Percentiles rank a stretch among this genome's conserved stretches.
phyloP scores from a whole-genome alignment of 2,329 filamentous ascomycete species.

The Pseudogymnoascus destructans region DNA sequence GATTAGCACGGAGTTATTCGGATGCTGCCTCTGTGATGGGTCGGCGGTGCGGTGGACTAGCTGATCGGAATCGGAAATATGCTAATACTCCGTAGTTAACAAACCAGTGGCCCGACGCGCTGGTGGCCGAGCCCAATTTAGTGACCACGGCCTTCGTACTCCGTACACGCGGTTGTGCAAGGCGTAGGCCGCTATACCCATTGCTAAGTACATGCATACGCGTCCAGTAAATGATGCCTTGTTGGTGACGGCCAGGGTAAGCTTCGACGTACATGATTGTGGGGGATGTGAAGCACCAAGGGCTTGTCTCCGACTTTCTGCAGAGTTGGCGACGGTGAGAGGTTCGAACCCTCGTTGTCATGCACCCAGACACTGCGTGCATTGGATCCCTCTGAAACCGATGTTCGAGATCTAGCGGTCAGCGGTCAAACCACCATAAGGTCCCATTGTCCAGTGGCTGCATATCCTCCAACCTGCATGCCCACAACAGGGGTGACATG shows the following conservation, averaged over 20 bases:
- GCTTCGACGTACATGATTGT: not conserved
- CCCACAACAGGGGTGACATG: not conserved
- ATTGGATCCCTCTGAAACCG: not conserved
- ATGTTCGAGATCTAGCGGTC: not conserved
- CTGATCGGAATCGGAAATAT: not conserved
- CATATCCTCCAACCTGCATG: not conserved
- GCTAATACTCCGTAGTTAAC: not conserved
- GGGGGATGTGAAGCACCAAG: not conserved
- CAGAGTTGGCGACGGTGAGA: constrained; percentile 3
- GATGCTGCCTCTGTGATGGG: not conserved
- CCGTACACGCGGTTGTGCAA: not conserved
- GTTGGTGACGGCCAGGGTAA: not conserved
- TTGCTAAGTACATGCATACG: constrained; percentile 2
- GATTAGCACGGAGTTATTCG: constrained; percentile 1
- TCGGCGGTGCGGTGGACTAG: not conserved
- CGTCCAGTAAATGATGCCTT: constrained; percentile 1
- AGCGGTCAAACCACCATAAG: constrained; percentile 5
- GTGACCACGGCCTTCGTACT: not conserved
- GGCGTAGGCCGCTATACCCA: not conserved
- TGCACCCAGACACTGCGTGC: not conserved
- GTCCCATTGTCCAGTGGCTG: not conserved
- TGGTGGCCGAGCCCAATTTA: not conserved
- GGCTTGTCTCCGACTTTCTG: constrained; percentile 5
- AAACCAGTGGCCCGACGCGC: not conserved
- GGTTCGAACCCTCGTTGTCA: not conserved